Base-by-base conservation (phyloP, 345 rosid genomes). In the Limnanthes douglasii region DNA sequence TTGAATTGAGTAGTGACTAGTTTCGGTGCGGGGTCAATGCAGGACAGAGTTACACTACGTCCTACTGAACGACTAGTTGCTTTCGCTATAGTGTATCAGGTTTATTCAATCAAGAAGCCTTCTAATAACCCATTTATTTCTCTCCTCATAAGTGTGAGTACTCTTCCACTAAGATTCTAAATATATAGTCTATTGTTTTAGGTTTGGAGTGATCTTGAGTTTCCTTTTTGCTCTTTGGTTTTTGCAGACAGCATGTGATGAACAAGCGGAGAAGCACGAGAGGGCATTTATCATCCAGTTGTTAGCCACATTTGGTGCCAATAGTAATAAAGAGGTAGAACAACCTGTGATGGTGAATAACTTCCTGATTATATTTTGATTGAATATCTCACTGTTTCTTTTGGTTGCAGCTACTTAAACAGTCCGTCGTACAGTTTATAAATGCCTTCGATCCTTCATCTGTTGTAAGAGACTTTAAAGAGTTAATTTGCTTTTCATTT, bases 201-300 rank as follows among this genome's bases (percentile, higher is more conserved):
- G 9, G 13, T 14, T 37, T 21, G 5, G 18, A n/a, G 13, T 48
- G 27, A 19, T 36, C 21, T 9, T 20, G 1, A 18, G 31, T 23
- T 1, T 47, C 46, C 24, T 57, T 6, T 25, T 36, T 42, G 9
- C 18, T 15, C 6, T 19, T 37, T 44, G 36, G 15, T 26, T 56
- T 36, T 44, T 66, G 48, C 62, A 84, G 98, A 74, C 61, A 46
- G 84, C 92, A 45, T 77, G 64, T 47, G 64, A 84, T 53, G 95
- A 77, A 11, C 67, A 56, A 39, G 63, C 70, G 33, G 94, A 75
- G 43, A 78, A 69, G 21, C 58, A 47, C 22, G 99, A 90, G 68
- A 69, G 80, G 61, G 88, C 74, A n/a, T 90, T 85, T 56, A 34
- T 85, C 35, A 66, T 85, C 41, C 88, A 75, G 57, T 64, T 90